phyloP scores from a whole-genome alignment of 179 eudicot species.

The Camellia oleifera region DNA sequence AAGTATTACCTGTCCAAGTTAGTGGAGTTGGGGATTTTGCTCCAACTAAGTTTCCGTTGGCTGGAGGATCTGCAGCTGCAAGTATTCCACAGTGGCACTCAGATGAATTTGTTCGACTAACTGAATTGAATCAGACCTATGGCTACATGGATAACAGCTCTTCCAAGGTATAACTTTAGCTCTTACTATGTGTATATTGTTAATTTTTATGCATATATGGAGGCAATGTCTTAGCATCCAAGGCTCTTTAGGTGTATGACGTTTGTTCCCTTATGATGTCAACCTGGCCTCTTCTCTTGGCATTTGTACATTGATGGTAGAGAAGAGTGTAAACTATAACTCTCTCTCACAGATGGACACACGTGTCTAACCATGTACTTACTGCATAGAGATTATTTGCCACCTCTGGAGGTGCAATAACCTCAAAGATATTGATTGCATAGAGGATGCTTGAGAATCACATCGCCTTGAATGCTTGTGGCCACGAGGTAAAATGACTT shows the following conservation, averaged over 20 bases:
- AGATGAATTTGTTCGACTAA: conserved; percentile 64
- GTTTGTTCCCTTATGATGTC: neutral
- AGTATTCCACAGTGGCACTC: conserved; percentile 63
- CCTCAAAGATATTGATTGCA: neutral
- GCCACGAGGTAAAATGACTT: neutral
- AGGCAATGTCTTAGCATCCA: neutral
- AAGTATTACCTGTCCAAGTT: conserved; percentile 31
- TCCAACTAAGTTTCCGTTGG: conserved; percentile 39
- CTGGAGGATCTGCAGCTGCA: conserved; percentile 64
- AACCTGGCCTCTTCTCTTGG: conserved; percentile 2
- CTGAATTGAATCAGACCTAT: conserved; percentile 50
- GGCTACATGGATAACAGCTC: conserved; percentile 46
- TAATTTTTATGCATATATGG: neutral
- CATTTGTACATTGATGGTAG: neutral
- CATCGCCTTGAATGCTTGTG: conserved; percentile 4
- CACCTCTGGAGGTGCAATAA: conserved; percentile 2
- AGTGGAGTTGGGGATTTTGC: conserved; percentile 41
- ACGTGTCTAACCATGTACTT: neutral
- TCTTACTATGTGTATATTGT: neutral
- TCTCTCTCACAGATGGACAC: neutral
- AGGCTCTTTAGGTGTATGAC: neutral
- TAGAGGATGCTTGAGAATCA: neutral
- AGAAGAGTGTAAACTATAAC: neutral
- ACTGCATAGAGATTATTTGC: neutral
- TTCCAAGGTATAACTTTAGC: conserved; percentile 56